Base-by-base conservation (phyloP, 148 eudicot genomes). In the Nepenthes gracilis region DNA sequence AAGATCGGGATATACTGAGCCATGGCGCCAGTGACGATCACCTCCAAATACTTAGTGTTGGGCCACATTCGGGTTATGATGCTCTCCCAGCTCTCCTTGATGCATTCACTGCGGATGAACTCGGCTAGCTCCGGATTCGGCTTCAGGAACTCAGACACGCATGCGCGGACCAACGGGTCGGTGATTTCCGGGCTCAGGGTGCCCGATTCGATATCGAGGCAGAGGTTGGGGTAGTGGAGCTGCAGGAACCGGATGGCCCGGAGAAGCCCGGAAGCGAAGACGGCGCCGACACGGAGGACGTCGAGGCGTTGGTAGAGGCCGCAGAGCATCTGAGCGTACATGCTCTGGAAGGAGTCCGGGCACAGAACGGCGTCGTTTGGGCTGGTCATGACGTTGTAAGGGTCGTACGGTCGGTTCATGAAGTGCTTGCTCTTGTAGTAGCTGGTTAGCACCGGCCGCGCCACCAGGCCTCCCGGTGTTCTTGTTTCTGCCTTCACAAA, bases 1-100 rank as follows among this genome's bases (percentile, higher is more conserved):
- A 85, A 51, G 7, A 83, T 50, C 9, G 89, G 83, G 15, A 86
- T 74, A 61, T 86, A 89, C 57, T 89, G 94, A 23, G 94, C 81
- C 90, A 86, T 86, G 5, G 97, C 74, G 7, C 97, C 94, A 0
- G 97, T 89, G 12, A 89, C 85, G 36, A 86, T 81, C 0, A 85
- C 95, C 70, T 86, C 90, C 33, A 90, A 72, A 73, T 75, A 90
- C 86, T 82, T 86, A 1, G 95, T 83, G 55, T 64, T 84, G 34
- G 97, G 97, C 97, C 97, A 90, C 1, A 90, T 66, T 9, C 61
- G 66, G 57, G 81, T 72, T 8, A 90, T 9, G 49, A 90, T 90
- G n/a, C 97, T 91, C 62, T 76, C 75, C 95, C 95, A 86, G 9
- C 84, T 75, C 2, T 14, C 40, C 47, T 52, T 35, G 32, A 81